Percentiles rank a stretch among this genome's conserved stretches.
phyloP scores from a whole-genome alignment of 306 rosid genomes.

The Sphenostylis stenocarpa region DNA sequence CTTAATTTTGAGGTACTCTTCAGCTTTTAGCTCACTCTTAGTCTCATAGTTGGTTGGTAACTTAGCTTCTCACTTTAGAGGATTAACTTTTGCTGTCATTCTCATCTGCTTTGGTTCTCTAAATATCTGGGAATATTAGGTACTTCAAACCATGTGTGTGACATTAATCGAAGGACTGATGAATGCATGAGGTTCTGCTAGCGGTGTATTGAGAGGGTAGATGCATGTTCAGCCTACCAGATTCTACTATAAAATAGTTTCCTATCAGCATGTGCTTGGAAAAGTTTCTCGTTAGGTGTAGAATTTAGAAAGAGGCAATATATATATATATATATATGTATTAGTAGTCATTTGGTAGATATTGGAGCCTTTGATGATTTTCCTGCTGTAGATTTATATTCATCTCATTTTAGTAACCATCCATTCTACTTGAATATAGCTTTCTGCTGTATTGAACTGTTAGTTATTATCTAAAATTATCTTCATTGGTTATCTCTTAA shows the following conservation, averaged over 20 bases:
- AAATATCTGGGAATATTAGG: neutral
- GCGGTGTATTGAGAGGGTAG: neutral
- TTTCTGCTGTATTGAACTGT: conserved; percentile 13
- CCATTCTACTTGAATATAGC: neutral
- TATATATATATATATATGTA: too few relatives aligned
- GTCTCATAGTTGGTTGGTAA: conserved; percentile 3
- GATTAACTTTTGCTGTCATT: conserved; percentile 9
- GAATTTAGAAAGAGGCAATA: neutral
- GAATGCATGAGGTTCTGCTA: neutral
- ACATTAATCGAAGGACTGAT: neutral
- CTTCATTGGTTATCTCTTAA: neutral
- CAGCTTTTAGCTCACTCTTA: conserved; percentile 5
- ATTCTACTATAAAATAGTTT: too few relatives aligned
- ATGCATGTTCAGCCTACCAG: neutral
- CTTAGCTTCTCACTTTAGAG: neutral
- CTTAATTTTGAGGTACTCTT: conserved; percentile 74
- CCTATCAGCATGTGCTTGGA: neutral
- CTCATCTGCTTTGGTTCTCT: conserved; percentile 10
- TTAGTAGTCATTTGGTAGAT: neutral
- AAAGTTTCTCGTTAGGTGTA: neutral
- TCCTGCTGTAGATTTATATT: neutral
- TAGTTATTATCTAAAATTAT: conserved; percentile 12
- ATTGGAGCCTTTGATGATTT: conserved; percentile 10
- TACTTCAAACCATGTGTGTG: conserved; percentile 4
- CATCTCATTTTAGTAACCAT: too few relatives aligned